Evolutionary conservation across 331 rosid genomes (phyloP), one percentile per base, ranked within the genome.

Genomic region (Dryas integrifolia): DNA sequence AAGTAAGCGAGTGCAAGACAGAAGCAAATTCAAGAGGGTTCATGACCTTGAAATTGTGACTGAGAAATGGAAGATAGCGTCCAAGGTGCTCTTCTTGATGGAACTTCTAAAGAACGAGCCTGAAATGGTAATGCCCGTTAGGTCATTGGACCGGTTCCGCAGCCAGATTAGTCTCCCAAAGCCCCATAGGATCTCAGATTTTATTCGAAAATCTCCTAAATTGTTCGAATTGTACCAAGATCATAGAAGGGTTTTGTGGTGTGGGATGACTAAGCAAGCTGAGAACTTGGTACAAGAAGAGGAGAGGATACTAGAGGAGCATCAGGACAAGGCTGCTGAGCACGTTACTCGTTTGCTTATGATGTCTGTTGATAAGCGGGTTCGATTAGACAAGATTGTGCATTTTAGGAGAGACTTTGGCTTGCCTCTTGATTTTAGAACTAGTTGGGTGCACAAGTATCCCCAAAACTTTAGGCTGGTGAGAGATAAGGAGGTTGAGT

Each of bases 381-480:
- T 91, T 63, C 88, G 77, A 0, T 53, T 93, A 63, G 92, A 87
- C 5, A 93, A 93, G 79, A 87, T 93, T 69, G 92, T 96, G 38
- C 97, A 93, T 75, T 93, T 87, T 50, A 72, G 92, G 67, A 81
- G 92, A 76, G 96, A 93, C 73, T 86, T 91, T 47, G 95, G 92
- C 18, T 76, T 91, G 79, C 94, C 95, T 3, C 10, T 81, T 56
- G 97, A 91, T 84, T 88, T 93, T 65, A 84, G 96, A 63, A 57
- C 60, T 4, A 71, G 49, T 61, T 91, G 97, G 97, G 91, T 86
- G 10, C 86, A 83, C 49, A 72, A 75, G 65, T 91, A 87, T 70
- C 92, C 98, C 11, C 85, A 85, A n/a, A 67, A 45, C 14, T 93
- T 91, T 45, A 85, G 46, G 77, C 79, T 88, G 21, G 88, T 84